Evolutionary conservation across 2,329 filamentous ascomycete genomes (phyloP).

Genomic region (Penicillium sp.): DNA sequence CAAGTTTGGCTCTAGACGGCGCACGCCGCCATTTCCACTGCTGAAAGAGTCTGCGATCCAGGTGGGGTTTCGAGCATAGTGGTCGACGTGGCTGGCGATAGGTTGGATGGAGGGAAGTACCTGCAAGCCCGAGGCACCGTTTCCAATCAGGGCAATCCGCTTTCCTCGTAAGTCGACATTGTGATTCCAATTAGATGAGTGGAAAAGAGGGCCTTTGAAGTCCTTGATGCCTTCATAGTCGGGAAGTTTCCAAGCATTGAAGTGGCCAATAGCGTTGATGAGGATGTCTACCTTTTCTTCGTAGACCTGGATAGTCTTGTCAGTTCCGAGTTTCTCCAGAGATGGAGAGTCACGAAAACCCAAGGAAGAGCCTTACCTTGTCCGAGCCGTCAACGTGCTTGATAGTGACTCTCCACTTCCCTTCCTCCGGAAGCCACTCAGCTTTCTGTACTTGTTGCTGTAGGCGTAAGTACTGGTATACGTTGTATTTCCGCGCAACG

Average conservation of each 20-base stretch:
- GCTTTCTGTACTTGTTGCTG: constrained; percentile 58
- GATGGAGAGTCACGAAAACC: neutral
- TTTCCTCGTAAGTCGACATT: constrained; percentile 53
- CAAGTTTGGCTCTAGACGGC: constrained; percentile 59
- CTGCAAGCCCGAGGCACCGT: constrained; percentile 64
- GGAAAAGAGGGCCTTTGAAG: constrained; percentile 59
- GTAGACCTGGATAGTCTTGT: constrained; percentile 36
- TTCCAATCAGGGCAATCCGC: constrained; percentile 62
- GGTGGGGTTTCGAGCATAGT: constrained; percentile 66
- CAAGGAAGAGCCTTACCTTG: constrained; percentile 16
- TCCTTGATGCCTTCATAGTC: constrained; percentile 60
- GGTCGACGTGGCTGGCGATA: constrained; percentile 55
- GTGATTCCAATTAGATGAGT: constrained; percentile 63
- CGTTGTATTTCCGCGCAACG: constrained; percentile 64
- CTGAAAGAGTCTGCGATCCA: constrained; percentile 69
- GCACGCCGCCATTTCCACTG: constrained; percentile 48
- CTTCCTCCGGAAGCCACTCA: constrained; percentile 56
- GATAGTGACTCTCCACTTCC: constrained; percentile 58
- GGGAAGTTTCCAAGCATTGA: constrained; percentile 67
- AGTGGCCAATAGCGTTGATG: constrained; percentile 64
- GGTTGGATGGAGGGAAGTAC: constrained; percentile 45
- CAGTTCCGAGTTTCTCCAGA: neutral
- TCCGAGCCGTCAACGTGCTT: constrained; percentile 37
- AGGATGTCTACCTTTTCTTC: constrained; percentile 61
- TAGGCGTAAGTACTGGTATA: constrained; percentile 61